Base-by-base conservation (phyloP, 2,329 filamentous ascomycete species). In the Penicillium polonicum region DNA sequence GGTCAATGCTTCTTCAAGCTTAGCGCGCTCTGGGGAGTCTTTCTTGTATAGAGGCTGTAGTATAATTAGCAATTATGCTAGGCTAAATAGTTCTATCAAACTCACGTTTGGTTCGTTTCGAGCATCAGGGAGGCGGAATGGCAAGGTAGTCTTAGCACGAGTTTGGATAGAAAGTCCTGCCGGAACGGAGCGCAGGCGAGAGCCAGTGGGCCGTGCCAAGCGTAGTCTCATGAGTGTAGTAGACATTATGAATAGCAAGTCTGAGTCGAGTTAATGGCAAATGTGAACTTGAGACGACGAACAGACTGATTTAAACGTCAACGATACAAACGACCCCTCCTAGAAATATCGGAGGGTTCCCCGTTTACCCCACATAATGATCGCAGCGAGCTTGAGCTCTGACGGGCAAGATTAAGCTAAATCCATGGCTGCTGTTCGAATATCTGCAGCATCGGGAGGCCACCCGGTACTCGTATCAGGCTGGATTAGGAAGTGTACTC, bases 101-200 rank as follows among this genome's bases (percentile, higher is more conserved):
- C 69, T 64, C 39, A 72, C 68, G 52, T 73, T 78, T 46, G 67
- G 74, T 72, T 73, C 70, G 49, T 73, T 73, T 39, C 68, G 62
- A 19, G 70, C 63, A 46, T 64, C 70, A 4, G 70, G 70, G 8
- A 73, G 68, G 39, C 65, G 61, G 55, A 72, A 73, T 19, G 70
- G 70, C 2, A 63, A 55, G 1, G 70, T 73, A 2, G 68, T 63
- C 46, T 68, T 67, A 36, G 57, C 52, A 9, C 69, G 68, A 49
- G 57, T 31, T 25, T 67, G 63, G 19, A 63, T 31, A 17, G 48
- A 60, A 15, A 65, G 44, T 13, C 50, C 48, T 2, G 27, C 52
- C 43, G 59, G 42, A 29, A 56, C 36, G 19, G 59, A 51, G 23
- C 59, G 63, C n/a, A 61, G 46, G 50, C 45, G 52, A 57, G 60